Percentiles rank a stretch among this genome's conserved stretches.
These are phyloP conservation scores for Eucalyptus viminalis DNA, from an alignment of 345 rosid genomes.

Conservation along the genomic window DNA sequence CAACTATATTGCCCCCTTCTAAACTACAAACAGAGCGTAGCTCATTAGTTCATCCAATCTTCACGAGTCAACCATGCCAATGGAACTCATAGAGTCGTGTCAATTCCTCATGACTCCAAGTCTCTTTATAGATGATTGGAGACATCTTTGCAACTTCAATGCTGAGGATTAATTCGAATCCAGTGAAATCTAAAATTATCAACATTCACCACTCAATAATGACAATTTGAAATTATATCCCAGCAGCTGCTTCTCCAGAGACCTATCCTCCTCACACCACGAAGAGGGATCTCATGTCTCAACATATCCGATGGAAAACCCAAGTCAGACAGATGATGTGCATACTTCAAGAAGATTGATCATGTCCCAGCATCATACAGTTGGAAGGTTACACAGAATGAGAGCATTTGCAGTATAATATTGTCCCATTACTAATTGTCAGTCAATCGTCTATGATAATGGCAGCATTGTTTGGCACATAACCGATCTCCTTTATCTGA, in stretches of 20 bases:
- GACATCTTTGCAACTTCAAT: too few species aligned
- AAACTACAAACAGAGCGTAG: not conserved
- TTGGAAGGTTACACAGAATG: not conserved
- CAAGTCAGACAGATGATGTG: not conserved
- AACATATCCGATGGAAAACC: not conserved
- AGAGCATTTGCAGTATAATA: not conserved
- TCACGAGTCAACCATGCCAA: not conserved
- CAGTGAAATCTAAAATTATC: too few species aligned
- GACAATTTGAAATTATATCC: not conserved
- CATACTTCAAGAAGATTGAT: not conserved
- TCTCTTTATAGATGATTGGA: too few species aligned
- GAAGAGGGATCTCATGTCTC: not conserved
- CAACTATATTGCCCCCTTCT: not conserved
- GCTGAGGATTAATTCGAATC: too few species aligned
- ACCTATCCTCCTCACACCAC: not conserved
- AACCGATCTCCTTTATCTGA: slow-evolving; percentile 25
- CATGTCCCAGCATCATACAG: not conserved
- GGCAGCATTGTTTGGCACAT: not conserved
- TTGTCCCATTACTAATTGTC: not conserved
- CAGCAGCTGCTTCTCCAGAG: not conserved
- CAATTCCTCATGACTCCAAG: not conserved
- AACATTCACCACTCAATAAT: not conserved
- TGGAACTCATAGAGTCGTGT: not conserved
- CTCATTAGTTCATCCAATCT: not conserved
- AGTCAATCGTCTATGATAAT: not conserved